A percentile compares a stretch with the other conserved stretches of the same genome.
phyloP scores from a whole-genome alignment of 768 basidiomycete species.

The Leccinum longicurvipes region DNA sequence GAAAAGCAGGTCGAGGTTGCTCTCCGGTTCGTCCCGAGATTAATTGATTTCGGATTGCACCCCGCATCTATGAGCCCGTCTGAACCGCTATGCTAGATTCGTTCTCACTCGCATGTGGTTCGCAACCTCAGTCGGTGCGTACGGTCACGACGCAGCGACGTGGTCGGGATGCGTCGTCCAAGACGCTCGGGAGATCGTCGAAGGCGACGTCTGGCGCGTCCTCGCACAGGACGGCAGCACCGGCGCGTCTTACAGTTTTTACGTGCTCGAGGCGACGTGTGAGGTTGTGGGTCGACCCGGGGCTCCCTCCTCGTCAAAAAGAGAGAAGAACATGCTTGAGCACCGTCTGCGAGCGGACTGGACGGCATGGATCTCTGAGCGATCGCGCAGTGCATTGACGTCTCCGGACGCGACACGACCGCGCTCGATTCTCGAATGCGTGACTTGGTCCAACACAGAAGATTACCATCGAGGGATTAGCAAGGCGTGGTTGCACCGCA shows the following conservation, averaged over 20 bases:
- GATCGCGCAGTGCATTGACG: background rate
- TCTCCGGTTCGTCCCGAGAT: conserved; percentile 43
- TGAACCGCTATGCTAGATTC: conserved; percentile 43
- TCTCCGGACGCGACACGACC: background rate
- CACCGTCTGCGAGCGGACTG: conserved; percentile 56
- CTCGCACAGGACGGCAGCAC: conserved; percentile 24
- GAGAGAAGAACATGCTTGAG: background rate
- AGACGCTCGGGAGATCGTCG: conserved; percentile 51
- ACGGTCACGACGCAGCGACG: conserved; percentile 25
- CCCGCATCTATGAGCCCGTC: background rate
- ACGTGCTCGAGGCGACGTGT: conserved; percentile 69
- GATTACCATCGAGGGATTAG: conserved; percentile 71
- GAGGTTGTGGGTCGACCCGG: conserved; percentile 57
- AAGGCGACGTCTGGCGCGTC: conserved; percentile 61
- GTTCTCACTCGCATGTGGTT: conserved; percentile 64
- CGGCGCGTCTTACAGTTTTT: conserved; percentile 35
- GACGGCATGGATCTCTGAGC: conserved; percentile 51
- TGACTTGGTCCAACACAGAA: conserved; percentile 68
- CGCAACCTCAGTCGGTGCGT: conserved; percentile 48
- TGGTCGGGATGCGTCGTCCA: conserved; percentile 41
- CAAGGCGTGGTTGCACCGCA: conserved; percentile 55
- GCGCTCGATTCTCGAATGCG: conserved; percentile 26
- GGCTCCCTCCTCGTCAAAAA: conserved; percentile 8
- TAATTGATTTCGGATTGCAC: background rate
- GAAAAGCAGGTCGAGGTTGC: conserved; percentile 52